phyloP scores from a whole-genome alignment of 1,284 basidiomycete species.

The Laetiporus sulphureus region DNA sequence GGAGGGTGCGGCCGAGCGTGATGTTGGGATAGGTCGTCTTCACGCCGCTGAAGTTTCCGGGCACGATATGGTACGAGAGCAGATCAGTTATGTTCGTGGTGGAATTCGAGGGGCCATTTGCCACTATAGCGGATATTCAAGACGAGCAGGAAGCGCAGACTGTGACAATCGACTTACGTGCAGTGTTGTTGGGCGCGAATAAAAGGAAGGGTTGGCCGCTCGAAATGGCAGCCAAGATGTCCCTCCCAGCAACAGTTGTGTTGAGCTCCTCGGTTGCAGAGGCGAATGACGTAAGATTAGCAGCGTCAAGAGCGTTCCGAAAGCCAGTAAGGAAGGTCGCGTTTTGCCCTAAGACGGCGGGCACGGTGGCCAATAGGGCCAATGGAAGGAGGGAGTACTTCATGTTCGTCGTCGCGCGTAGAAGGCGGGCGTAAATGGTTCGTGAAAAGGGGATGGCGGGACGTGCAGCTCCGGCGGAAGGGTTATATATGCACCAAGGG shows the following conservation, averaged over 20 bases:
- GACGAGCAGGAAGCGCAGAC: neutral
- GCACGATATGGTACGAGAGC: conserved; percentile 58
- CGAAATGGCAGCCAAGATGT: conserved; percentile 35
- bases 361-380: conserved; percentile 16
- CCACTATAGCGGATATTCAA: conserved; percentile 23
- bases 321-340: conserved; percentile 27
- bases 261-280: conserved; percentile 31
- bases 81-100: conserved; percentile 39
- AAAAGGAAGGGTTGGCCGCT: conserved; percentile 32
- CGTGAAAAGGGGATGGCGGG: neutral
- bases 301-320: conserved; percentile 24
- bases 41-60: conserved; percentile 40
- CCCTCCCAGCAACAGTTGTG: conserved; percentile 33
- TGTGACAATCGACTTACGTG: conserved; percentile 28
- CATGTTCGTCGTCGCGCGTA: conserved; percentile 8
- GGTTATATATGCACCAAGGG: conserved; percentile 4
- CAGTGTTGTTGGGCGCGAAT: conserved; percentile 43
- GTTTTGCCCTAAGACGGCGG: conserved; percentile 23
- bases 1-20: conserved; percentile 59
- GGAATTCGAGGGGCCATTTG: conserved; percentile 28
- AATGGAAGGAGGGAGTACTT: conserved; percentile 11
- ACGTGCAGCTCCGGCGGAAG: neutral
- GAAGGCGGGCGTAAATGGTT: neutral
- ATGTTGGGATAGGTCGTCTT: conserved; percentile 41
- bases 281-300: conserved; percentile 35